Conservation (phyloP, 768 basidiomycete genomes). For the Agrocybe chaxingu region DNA sequence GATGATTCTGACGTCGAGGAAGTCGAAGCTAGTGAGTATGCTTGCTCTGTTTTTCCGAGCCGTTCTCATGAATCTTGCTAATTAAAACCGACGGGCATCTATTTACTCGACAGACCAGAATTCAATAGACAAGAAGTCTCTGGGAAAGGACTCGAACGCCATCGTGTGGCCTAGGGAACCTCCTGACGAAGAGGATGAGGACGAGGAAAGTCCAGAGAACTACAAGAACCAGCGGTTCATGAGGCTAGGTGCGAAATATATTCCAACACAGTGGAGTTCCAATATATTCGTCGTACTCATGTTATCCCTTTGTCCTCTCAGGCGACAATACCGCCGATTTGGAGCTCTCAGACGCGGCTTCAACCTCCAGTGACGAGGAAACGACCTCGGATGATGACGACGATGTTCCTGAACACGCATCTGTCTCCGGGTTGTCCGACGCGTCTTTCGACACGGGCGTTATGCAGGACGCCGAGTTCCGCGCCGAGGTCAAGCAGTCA, state of each 20-base stretch:
- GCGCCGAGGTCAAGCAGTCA: conserved; percentile 72
- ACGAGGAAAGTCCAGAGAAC: conserved; percentile 57
- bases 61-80: conserved; percentile 2
- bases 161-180: conserved; percentile 75
- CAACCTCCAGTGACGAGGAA: conserved; percentile 50
- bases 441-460: conserved; percentile 41
- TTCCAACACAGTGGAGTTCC: neutral
- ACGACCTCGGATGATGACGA: conserved; percentile 36
- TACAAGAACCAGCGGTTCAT: conserved; percentile 68
- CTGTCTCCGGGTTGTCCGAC: conserved; percentile 45
- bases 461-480: conserved; percentile 67
- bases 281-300: neutral
- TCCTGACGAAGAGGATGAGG: conserved; percentile 61
- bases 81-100: conserved; percentile 1
- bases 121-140: conserved; percentile 33
- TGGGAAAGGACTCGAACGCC: conserved; percentile 76
- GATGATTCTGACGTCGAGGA: conserved; percentile 66
- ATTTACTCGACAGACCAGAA: conserved; percentile 42
- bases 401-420: conserved; percentile 33
- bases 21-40: conserved; percentile 57
- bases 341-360: conserved; percentile 55
- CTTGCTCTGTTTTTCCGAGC: neutral
- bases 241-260: conserved; percentile 56
- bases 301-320: conserved; percentile 16
- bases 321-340: conserved; percentile 66